Evolutionary conservation across 202 grass and related monocot species (phyloP).

Genomic region (Schoenoplectus triqueter): DNA sequence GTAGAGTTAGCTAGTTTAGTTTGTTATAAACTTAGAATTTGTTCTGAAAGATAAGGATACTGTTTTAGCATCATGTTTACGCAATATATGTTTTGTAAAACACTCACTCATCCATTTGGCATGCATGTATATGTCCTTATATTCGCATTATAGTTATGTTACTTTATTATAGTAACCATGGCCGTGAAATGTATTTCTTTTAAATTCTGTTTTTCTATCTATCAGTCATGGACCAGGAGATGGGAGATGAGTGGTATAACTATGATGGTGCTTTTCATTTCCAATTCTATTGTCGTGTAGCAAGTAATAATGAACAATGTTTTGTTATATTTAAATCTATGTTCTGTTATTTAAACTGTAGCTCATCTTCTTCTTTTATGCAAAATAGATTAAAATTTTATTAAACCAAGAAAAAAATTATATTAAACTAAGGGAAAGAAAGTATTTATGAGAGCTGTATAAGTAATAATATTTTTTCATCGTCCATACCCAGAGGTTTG

Average conservation of each 20-base stretch:
- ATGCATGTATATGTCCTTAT: background rate
- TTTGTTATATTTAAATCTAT: background rate
- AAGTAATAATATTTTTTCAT: background rate
- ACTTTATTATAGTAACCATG: background rate
- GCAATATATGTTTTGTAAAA: conserved; percentile 6
- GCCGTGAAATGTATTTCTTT: background rate
- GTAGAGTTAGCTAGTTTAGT: background rate
- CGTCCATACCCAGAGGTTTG: background rate
- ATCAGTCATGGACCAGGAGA: conserved; percentile 5
- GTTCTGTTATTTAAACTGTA: background rate
- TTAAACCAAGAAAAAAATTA: background rate
- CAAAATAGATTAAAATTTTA: too few relatives aligned
- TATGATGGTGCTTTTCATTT: background rate
- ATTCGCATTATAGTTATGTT: background rate
- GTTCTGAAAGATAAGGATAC: background rate
- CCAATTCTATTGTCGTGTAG: background rate
- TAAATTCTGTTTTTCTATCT: background rate
- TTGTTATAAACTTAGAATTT: background rate
- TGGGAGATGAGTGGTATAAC: background rate
- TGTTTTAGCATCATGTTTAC: conserved; percentile 22
- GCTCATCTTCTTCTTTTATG: background rate
- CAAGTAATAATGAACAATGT: background rate
- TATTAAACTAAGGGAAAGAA: conserved; percentile 1
- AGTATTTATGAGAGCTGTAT: background rate
- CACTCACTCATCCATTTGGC: background rate